phyloP scores from a whole-genome alignment of 78 protist species.

The Diacronema lutheri region DNA sequence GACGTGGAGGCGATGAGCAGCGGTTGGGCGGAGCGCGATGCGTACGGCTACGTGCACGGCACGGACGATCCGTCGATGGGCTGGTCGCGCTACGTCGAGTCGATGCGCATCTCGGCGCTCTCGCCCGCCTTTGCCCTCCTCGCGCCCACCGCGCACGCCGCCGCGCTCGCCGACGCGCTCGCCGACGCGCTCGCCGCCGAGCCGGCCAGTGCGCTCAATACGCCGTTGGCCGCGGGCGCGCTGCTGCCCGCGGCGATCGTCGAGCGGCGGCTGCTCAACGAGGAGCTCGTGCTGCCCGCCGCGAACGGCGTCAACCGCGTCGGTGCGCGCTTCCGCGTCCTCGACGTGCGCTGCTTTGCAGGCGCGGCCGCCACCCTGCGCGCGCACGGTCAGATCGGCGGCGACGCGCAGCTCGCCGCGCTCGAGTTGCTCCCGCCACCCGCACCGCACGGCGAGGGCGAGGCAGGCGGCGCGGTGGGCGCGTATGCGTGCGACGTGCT shows the following conservation, averaged over 20 bases:
- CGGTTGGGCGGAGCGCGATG: no score
- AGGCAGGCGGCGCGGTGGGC: neutral
- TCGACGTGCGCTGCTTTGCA: no score
- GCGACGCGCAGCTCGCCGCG: no score
- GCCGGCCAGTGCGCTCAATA: neutral
- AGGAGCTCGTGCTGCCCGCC: no score
- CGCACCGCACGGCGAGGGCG: neutral
- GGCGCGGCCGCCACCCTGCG: no score
- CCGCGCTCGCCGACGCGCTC: neutral
- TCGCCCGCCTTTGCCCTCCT: neutral
- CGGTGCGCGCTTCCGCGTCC: no score
- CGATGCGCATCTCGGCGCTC: neutral
- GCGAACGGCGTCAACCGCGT: no score
- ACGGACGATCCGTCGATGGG: constrained; percentile 13
- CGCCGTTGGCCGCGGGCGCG: neutral
- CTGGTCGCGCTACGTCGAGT: constrained; percentile 20
- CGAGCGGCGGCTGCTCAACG: neutral
- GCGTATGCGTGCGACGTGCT: neutral
- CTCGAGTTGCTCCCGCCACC: neutral
- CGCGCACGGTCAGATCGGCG: no score
- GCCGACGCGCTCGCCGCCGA: neutral
- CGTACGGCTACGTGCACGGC: neutral
- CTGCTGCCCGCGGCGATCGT: neutral
- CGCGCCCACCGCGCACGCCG: neutral
- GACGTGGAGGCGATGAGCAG: no score